Evolutionary conservation across 2,329 filamentous ascomycete genomes (phyloP).

Genomic region (Aurifilum marmelostoma): DNA sequence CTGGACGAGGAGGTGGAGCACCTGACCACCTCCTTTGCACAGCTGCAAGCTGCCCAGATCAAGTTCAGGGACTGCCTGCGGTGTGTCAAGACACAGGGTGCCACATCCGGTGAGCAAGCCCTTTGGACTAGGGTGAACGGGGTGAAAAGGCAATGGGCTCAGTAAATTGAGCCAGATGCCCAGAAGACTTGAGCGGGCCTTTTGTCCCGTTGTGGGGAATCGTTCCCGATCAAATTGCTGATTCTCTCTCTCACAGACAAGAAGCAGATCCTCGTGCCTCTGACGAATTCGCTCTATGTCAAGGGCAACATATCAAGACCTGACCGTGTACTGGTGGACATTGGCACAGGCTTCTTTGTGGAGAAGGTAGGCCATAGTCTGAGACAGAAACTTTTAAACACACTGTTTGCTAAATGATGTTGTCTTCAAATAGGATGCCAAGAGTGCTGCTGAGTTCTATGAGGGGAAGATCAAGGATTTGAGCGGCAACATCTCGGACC

Average conservation of each 20-base stretch:
- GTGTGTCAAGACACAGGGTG: constrained; percentile 61
- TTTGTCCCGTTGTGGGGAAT: too few species aligned
- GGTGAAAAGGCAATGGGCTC: background rate
- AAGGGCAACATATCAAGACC: constrained; percentile 76
- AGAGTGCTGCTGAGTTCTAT: constrained; percentile 60
- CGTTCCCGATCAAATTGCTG: background rate
- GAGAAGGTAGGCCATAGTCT: constrained; percentile 70
- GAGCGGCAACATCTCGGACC: constrained; percentile 56
- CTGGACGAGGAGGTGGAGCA: constrained; percentile 96
- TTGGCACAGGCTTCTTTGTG: constrained; percentile 92
- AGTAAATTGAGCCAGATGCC: background rate
- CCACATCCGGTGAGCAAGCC: constrained; percentile 31
- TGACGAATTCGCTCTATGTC: constrained; percentile 95
- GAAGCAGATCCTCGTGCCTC: constrained; percentile 79
- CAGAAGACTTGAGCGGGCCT: background rate
- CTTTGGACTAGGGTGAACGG: background rate
- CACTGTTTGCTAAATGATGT: constrained; percentile 10
- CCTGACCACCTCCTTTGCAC: constrained; percentile 85
- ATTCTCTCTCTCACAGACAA: constrained; percentile 36
- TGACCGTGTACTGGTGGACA: constrained; percentile 82
- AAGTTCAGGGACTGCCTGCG: constrained; percentile 91
- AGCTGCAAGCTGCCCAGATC: constrained; percentile 84
- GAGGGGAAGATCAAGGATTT: constrained; percentile 59
- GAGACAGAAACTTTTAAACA: too few species aligned
- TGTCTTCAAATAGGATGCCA: constrained; percentile 47